phyloP scores from a whole-genome alignment of 169 alveolate genomes.

The Toxoplasma gondii region DNA sequence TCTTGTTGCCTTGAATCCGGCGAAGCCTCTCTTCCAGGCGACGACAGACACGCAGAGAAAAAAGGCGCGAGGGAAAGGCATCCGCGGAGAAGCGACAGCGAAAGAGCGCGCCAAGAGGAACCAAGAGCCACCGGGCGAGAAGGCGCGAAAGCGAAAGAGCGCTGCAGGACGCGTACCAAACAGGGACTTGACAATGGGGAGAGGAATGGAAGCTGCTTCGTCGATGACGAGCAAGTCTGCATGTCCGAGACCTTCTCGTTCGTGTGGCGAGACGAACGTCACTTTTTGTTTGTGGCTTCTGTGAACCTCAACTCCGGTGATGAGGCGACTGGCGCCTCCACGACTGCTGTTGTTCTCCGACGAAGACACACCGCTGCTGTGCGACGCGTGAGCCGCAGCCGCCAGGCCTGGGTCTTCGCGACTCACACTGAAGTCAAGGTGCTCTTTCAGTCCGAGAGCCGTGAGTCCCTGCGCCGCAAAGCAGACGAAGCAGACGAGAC shows the following conservation, averaged over 20 bases:
- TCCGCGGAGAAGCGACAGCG: too few relatives aligned
- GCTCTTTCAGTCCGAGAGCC: slow-evolving; percentile 68
- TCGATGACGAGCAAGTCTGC: slow-evolving; percentile 98
- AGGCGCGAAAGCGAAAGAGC: too few relatives aligned
- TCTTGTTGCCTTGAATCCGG: too few relatives aligned
- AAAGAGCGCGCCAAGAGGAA: too few relatives aligned
- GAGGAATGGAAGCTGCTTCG: slow-evolving; percentile 99
- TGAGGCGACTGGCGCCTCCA: background rate
- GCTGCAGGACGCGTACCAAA: slow-evolving; percentile 71
- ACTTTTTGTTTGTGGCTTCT: slow-evolving; percentile 54
- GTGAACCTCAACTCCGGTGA: slow-evolving; percentile 47
- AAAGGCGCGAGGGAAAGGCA: too few relatives aligned
- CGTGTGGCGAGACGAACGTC: slow-evolving; percentile 24
- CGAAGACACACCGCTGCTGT: slow-evolving; percentile 11
- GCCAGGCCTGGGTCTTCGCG: slow-evolving; percentile 28
- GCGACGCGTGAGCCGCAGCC: slow-evolving; percentile 4
- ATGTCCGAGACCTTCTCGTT: slow-evolving; percentile 57
- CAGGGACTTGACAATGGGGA: slow-evolving; percentile 94
- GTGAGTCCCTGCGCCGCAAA: slow-evolving; percentile 53
- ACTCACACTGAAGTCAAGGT: slow-evolving; percentile 51
- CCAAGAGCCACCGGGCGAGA: too few relatives aligned
- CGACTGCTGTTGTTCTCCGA: background rate
- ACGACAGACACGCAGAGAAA: too few relatives aligned
- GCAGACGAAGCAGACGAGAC: background rate
- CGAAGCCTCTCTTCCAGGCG: too few relatives aligned